phyloP scores from a whole-genome alignment of 345 rosid species.

The Boechera divaricarpa region DNA sequence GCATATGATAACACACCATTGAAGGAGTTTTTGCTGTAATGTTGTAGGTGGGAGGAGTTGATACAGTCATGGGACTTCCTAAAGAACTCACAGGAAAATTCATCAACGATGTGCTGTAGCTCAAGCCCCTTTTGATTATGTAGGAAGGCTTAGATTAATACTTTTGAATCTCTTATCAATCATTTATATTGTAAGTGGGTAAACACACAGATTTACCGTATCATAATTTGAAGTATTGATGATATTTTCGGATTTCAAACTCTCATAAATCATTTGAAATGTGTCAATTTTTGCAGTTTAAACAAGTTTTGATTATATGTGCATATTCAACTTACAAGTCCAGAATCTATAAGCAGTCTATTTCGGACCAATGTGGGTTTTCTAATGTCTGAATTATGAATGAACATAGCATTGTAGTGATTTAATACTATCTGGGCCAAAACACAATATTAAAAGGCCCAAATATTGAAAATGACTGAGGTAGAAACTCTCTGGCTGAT shows the following conservation, averaged over 20 bases:
- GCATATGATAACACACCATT: slow-evolving; percentile 53
- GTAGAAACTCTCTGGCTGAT: neutral
- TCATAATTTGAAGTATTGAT: neutral
- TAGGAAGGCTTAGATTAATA: slow-evolving; percentile 22
- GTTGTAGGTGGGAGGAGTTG: slow-evolving; percentile 76
- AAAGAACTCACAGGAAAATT: slow-evolving; percentile 77
- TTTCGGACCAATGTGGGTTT: neutral
- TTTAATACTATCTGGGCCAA: neutral
- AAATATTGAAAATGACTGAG: neutral
- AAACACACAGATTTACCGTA: neutral
- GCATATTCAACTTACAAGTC: neutral
- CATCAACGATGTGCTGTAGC: slow-evolving; percentile 57
- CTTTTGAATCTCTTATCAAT: neutral
- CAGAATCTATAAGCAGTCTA: neutral
- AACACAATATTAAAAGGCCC: neutral
- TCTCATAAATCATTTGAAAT: neutral
- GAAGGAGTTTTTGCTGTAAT: slow-evolving; percentile 49
- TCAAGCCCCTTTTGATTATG: neutral
- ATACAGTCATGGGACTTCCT: slow-evolving; percentile 92
- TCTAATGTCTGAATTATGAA: neutral
- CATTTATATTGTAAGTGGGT: slow-evolving; percentile 3
- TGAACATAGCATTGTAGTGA: neutral
- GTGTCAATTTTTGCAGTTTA: neutral
- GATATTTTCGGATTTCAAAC: neutral
- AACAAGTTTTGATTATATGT: neutral